phyloP scores from a whole-genome alignment of 176 grass and related monocot genomes.

The Pontederia paniculata region DNA sequence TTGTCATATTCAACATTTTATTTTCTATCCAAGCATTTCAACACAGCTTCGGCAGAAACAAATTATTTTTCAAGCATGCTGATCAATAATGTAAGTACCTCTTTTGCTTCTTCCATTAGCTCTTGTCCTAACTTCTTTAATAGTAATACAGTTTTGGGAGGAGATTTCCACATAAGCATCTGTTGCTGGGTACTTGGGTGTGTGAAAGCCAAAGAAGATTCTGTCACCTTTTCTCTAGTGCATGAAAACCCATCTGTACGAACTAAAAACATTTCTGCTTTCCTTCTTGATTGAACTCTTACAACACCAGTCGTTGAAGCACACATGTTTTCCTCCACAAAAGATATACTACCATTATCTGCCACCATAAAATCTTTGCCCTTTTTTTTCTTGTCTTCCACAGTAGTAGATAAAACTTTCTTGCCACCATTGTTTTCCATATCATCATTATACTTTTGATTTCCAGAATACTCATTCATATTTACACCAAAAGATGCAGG shows the following conservation, averaged over 20 bases:
- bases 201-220: slow-evolving; percentile 86
- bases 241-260: slow-evolving; percentile 94
- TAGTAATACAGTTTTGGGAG: slow-evolving; percentile 86
- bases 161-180: slow-evolving; percentile 99
- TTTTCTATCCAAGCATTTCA: too few relatives aligned
- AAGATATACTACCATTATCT: slow-evolving; percentile 26
- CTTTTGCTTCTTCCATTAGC: slow-evolving; percentile 99
- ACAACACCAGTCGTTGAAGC: slow-evolving; percentile 76
- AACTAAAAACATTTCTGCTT: slow-evolving; percentile 98
- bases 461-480: slow-evolving; percentile 16
- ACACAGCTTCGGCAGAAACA: too few relatives aligned
- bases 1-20: too few relatives aligned
- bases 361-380: slow-evolving; percentile 15
- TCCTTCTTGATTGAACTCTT: slow-evolving; percentile 83
- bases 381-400: slow-evolving; percentile 31
- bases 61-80: slow-evolving; percentile 7
- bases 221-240: slow-evolving; percentile 95
- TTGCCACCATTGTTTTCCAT: slow-evolving; percentile 19
- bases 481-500: slow-evolving; percentile 29
- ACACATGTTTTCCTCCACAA: slow-evolving; percentile 63
- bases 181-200: slow-evolving; percentile 96
- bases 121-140: slow-evolving; percentile 87
- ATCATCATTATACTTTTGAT: slow-evolving; percentile 20
- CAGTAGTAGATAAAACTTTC: slow-evolving; percentile 27
- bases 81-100: slow-evolving; percentile 31